These are phyloP conservation scores for Syzygium aromaticum DNA, from an alignment of 345 rosid species.

Conservation along the genomic window DNA sequence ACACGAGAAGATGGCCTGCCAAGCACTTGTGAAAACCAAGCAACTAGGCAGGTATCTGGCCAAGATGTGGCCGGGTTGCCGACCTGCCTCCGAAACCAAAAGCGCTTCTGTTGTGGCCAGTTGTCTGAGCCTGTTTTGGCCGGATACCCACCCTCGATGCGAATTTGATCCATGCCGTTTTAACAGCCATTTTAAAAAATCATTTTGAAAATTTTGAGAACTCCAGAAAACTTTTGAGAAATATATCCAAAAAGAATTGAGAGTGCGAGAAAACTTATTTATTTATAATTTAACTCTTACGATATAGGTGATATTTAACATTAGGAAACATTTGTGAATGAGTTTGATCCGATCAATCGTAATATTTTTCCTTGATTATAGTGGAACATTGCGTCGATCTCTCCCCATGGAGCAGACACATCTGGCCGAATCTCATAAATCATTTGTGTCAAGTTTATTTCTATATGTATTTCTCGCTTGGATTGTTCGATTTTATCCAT, in stretches of 20 bases:
- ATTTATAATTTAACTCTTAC: neutral
- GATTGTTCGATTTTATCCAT: neutral
- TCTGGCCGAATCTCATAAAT: neutral
- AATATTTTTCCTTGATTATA: neutral
- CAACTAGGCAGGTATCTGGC: neutral
- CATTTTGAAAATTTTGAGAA: neutral
- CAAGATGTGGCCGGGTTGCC: neutral
- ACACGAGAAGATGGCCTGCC: neutral
- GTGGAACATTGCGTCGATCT: neutral
- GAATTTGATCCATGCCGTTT: neutral
- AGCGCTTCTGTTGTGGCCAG: neutral
- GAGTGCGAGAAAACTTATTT: neutral
- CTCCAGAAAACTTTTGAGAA: neutral
- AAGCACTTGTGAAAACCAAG: neutral
- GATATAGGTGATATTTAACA: neutral
- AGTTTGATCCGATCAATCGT: neutral
- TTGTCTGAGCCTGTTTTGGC: neutral
- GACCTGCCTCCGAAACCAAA: no score
- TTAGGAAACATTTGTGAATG: neutral
- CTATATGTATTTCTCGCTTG: neutral
- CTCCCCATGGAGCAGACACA: neutral
- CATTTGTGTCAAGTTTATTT: rapidly evolving
- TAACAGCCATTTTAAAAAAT: neutral
- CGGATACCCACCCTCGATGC: neutral
- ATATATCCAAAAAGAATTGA: neutral